Conservation (phyloP, 108 stramenopile genomes). For the Cyclotella baltica region DNA sequence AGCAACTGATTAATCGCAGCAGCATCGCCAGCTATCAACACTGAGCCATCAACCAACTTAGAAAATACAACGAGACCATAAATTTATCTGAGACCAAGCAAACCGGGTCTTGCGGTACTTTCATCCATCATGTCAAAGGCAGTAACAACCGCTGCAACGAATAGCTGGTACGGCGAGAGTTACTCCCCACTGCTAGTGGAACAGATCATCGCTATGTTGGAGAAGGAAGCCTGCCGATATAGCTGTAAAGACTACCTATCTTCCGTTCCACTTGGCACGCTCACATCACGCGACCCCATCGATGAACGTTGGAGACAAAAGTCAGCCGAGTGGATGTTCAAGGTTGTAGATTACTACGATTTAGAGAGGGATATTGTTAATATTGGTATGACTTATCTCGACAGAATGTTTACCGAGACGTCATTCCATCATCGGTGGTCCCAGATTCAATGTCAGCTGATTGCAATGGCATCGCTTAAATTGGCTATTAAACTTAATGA, state of each 20-base stretch:
- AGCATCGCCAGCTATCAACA: too few relatives aligned
- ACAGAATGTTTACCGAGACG: constrained; percentile 40
- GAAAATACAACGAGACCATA: too few relatives aligned
- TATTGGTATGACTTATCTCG: constrained; percentile 44
- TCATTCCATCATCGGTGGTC: constrained; percentile 32
- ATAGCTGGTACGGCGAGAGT: constrained; percentile 18
- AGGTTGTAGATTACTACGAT: constrained; percentile 46
- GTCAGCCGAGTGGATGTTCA: constrained; percentile 56
- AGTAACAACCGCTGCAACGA: neutral
- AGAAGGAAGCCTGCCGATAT: constrained; percentile 9
- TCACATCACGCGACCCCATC: constrained; percentile 4
- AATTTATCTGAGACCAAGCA: neutral
- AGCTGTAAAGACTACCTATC: constrained; percentile 29
- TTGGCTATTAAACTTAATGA: constrained; percentile 48
- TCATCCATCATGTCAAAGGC: neutral
- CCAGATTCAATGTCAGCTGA: constrained; percentile 34
- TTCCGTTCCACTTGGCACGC: neutral
- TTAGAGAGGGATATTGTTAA: constrained; percentile 43
- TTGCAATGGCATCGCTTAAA: constrained; percentile 41
- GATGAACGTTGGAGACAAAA: constrained; percentile 49
- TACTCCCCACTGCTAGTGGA: constrained; percentile 23
- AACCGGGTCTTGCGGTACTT: neutral
- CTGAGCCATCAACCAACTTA: too few relatives aligned
- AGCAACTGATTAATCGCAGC: neutral
- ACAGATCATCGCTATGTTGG: constrained; percentile 20